Evolutionary conservation across 805 yeast genomes (phyloP).

Genomic region (Saccharomycopsis sp.): DNA sequence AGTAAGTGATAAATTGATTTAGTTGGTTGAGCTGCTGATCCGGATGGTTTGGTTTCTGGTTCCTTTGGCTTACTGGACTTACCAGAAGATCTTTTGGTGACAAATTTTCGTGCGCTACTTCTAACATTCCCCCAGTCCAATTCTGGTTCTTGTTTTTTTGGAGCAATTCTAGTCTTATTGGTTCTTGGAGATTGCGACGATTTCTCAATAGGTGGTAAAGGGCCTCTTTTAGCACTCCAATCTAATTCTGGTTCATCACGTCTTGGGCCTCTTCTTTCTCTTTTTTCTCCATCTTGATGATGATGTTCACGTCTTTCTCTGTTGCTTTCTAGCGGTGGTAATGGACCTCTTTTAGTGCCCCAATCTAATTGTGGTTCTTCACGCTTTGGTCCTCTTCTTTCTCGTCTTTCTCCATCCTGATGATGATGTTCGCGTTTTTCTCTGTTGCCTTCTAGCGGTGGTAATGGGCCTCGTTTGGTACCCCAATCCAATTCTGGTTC

Average conservation of each 20-base stretch:
- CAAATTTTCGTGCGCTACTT: not conserved
- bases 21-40: not conserved
- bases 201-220: not conserved
- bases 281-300: not conserved
- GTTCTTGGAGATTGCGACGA: not conserved
- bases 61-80: not conserved
- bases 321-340: constrained; percentile 27
- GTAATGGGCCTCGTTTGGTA: constrained; percentile 34
- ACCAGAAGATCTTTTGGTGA: not conserved
- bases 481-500: constrained; percentile 61
- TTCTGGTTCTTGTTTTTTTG: not conserved
- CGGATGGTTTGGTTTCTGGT: not conserved
- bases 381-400: constrained; percentile 34
- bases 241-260: constrained; percentile 36
- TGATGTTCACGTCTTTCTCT: constrained; percentile 22
- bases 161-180: no score
- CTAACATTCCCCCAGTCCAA: constrained; percentile 14
- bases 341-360: constrained; percentile 22
- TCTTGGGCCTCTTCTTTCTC: constrained; percentile 2
- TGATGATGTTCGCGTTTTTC: constrained; percentile 26
- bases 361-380: constrained; percentile 43
- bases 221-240: constrained; percentile 33
- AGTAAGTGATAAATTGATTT: constrained; percentile 2
- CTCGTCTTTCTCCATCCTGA: constrained; percentile 27
- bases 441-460: constrained; percentile 27